Base-by-base conservation (phyloP, 2,329 filamentous ascomycete genomes). In the Cladophialophora bantiana region DNA sequence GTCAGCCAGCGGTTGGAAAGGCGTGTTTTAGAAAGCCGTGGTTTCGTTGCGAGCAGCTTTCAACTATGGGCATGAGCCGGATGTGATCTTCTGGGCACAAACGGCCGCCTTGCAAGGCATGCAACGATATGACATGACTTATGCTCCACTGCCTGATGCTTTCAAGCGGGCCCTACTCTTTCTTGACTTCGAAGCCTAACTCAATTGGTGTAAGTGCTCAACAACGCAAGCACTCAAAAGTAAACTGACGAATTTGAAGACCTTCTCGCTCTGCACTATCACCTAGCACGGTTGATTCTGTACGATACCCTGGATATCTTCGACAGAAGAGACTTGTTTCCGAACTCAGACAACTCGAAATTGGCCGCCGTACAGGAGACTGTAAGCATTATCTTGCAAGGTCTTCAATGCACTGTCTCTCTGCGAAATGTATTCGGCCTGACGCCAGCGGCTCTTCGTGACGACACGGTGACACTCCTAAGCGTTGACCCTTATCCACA, bases 221-320 rank as follows among this genome's bases (percentile, higher is more conserved):
- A 54, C 7, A 15, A 54, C 32, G 1, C 26, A 18, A 31, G 7
- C 7, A 34, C 7, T 12, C 6, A 34, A 15, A 32, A 18, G 48
- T 13, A 52, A n/a, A 5, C 31, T 55, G n/a, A 55, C 31, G n/a
- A 4, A 12, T 10, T 34, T 10, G 5, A 32, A 55, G 52, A 55
- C 7, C 52, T 55, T 55, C 52, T 55, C 52, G 13, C 52, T 35
- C 52, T 55, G 12, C 52, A 55, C 12, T 55, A 55, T 35, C 52
- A 55, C 34, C 7, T 55, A 13, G 52, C 31, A 31, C 52, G 15
- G 0, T 7, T 55, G 5, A 55, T 55, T 4, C 52, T 55, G 13
- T 55, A 55, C n/a, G 52, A 55, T 7, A 55, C 31, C 31, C 31
- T 55, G 13, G 31, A 55, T 34, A 35, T 12, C 1, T 55, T 55